These are phyloP conservation scores for Fraxinus americana DNA, from an alignment of 257 asterid species.

Conservation along the genomic window DNA sequence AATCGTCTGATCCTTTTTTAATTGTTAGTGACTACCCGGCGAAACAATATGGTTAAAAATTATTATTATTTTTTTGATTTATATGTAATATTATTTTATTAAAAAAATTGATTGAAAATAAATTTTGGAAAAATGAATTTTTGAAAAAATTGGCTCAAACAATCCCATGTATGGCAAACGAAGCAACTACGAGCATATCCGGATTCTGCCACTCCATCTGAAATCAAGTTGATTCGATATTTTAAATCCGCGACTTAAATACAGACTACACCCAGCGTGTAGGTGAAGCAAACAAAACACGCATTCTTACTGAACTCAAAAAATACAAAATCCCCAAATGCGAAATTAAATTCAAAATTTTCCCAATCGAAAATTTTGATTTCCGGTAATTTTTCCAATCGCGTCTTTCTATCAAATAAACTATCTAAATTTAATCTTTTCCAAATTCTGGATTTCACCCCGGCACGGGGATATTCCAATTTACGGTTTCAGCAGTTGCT, in stretches of 20 bases:
- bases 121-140: no score
- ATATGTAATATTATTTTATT: no score
- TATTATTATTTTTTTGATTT: no score
- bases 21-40: no score
- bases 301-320: constrained; percentile 20
- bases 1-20: no score
- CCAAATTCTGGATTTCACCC: constrained; percentile 1
- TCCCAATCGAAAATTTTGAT: no score
- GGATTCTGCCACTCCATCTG: constrained; percentile 36
- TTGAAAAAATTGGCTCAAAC: no score
- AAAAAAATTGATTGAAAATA: no score
- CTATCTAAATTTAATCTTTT: not conserved
- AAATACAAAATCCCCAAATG: constrained; percentile 23
- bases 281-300: constrained; percentile 35
- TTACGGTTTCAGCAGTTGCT: no score
- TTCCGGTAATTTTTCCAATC: not conserved
- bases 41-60: no score
- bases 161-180: no score
- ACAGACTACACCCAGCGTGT: constrained; percentile 42
- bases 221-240: constrained; percentile 32
- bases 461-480: not conserved
- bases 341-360: not conserved
- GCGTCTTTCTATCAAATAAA: not conserved
- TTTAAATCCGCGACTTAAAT: constrained; percentile 45
- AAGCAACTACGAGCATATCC: constrained; percentile 20